These are phyloP conservation scores for Candida sanyaensis DNA, from an alignment of 1,139 yeast genomes.

Conservation along the genomic window DNA sequence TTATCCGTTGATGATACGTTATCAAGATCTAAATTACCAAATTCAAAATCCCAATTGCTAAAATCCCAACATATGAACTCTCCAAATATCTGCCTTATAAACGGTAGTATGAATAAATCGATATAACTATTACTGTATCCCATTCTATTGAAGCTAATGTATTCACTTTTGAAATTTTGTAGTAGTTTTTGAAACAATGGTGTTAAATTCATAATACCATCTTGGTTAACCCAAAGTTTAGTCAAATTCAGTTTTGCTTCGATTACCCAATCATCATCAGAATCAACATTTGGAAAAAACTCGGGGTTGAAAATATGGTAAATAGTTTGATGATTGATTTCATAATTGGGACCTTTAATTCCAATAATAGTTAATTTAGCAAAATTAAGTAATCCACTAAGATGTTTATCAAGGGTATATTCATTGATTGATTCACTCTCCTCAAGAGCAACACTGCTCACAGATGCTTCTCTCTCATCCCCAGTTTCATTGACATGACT, in stretches of 20 bases:
- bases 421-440: not conserved
- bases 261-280: conserved; percentile 47
- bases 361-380: conserved; percentile 47
- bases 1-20: not conserved
- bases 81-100: conserved; percentile 29
- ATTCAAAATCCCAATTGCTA: conserved; percentile 18
- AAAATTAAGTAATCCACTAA: conserved; percentile 33
- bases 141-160: conserved; percentile 28
- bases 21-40: not conserved
- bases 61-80: conserved; percentile 31
- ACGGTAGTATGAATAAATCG: conserved; percentile 33
- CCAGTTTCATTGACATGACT: no score
- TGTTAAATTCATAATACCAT: conserved; percentile 14
- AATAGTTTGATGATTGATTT: conserved; percentile 44
- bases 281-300: conserved; percentile 46
- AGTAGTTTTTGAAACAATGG: conserved; percentile 23
- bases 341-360: conserved; percentile 42
- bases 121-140: conserved; percentile 24
- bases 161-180: conserved; percentile 17
- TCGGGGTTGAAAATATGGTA: conserved; percentile 50
- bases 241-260: conserved; percentile 21
- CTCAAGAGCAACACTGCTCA: not conserved
- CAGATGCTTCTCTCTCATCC: not conserved
- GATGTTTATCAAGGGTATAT: conserved; percentile 24
- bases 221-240: conserved; percentile 16